Evolutionary conservation across 805 yeast species (phyloP).

Genomic region (Trichomonascus vanleenenianus): DNA sequence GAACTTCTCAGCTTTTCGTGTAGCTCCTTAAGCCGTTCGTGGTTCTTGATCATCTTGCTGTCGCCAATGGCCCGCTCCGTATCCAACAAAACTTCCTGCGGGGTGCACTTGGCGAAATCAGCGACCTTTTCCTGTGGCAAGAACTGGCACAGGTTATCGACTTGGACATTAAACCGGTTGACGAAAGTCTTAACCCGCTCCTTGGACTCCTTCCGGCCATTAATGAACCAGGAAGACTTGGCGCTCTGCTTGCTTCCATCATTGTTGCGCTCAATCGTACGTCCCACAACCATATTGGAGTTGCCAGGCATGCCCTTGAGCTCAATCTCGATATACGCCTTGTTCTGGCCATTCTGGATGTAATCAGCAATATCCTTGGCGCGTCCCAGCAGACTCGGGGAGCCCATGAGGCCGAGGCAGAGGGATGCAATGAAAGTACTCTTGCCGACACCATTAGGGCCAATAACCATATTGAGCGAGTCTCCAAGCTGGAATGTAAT

Average conservation of each 20-base stretch:
- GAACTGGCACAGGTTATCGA: conserved; percentile 89
- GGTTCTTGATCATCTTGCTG: conserved; percentile 47
- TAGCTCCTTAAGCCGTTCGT: conserved; percentile 45
- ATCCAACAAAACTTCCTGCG: conserved; percentile 64
- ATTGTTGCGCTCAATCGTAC: conserved; percentile 27
- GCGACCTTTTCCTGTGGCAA: conserved; percentile 94
- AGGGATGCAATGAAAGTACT: conserved; percentile 89
- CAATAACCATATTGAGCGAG: conserved; percentile 80
- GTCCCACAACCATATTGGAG: conserved; percentile 28
- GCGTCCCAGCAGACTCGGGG: conserved; percentile 50
- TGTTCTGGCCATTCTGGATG: conserved; percentile 57
- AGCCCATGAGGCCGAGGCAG: conserved; percentile 82
- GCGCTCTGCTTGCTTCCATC: conserved; percentile 9
- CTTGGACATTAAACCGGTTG: conserved; percentile 58
- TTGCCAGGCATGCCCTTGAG: conserved; percentile 34
- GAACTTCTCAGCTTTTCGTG: conserved; percentile 37
- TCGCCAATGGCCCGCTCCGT: conserved; percentile 75
- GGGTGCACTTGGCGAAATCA: conserved; percentile 74
- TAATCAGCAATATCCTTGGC: conserved; percentile 53
- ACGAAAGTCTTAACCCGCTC: conserved; percentile 38
- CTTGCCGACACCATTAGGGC: conserved; percentile 96
- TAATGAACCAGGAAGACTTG: conserved; percentile 20
- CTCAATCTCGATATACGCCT: conserved; percentile 43
- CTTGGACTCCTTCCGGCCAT: conserved; percentile 29
- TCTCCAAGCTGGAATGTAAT: conserved; percentile 74